Evolutionary conservation across 2,329 filamentous ascomycete genomes (phyloP), one percentile per base, ranked within the genome.

Genomic region (Neonectria hederae): DNA sequence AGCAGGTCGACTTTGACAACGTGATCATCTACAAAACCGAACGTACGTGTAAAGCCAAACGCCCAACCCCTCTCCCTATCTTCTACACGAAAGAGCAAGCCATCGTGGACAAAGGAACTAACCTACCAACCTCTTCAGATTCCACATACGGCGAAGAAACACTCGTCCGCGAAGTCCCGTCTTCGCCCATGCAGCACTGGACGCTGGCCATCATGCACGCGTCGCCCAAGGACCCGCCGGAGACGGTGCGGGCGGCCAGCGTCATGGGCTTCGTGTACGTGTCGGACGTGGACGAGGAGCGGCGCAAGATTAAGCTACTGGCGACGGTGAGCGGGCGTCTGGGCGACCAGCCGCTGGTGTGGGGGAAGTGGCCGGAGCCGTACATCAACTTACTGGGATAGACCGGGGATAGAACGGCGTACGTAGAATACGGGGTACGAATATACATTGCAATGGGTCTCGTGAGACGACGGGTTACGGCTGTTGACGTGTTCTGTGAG

Each of bases 211-310:
- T 99, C 57, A 93, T 97, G 78, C 89, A 94, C 75, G 93, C 92
- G 49, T 85, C 87, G 2, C 79, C 87, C 0, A 89, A 87, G 51
- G 93, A 96, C 65, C 81, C 86, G 1, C 86, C 91, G 7, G 89
- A 92, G 52, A 86, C 88, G 1, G 89, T 98, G 48, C 87, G 93
- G 13, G 91, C 94, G 71, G 89, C 94, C 8, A 91, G 90, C 60
- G 90, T 98, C 30, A 91, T 97, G 86, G 96, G 96, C 0, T 99
- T 97, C 75, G 86, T 97, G 30, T 97, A 97, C 74, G 92, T 98
- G 17, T 91, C 93, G 1, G 93, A 97, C 66, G 93, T 98, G 4
- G 94, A 99, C 74, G 92, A 93, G 75, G 90, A 91, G 71, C 92
- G 92, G 77, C 89, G 89, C 69, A 92, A 92, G 76, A 84, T 97